Percentiles rank a stretch among this genome's conserved stretches.
phyloP scores from a whole-genome alignment of 2,329 filamentous ascomycete genomes.

The Tolypocladium amazonense region DNA sequence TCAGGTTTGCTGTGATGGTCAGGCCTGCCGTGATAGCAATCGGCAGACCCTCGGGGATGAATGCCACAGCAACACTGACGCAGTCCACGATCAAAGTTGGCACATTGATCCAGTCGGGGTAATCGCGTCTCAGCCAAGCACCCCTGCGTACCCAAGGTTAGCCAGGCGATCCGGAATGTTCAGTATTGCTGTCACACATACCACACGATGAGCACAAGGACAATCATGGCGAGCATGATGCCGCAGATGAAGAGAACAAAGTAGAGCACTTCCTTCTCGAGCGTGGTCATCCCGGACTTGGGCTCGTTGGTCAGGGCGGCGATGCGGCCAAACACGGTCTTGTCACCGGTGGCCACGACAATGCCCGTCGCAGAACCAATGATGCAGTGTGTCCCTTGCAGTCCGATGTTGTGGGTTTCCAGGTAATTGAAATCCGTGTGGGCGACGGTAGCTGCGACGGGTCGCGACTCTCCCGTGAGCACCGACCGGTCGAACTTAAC shows the following conservation, averaged over 20 bases:
- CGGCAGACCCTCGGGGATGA: conserved; percentile 65
- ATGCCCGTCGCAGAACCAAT: conserved; percentile 56
- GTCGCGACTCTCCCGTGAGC: conserved; percentile 57
- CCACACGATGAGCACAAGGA: conserved; percentile 57
- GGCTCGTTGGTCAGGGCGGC: conserved; percentile 62
- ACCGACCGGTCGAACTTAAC: conserved; percentile 64
- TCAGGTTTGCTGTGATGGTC: conserved; percentile 66
- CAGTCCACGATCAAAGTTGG: conserved; percentile 62
- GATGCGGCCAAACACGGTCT: conserved; percentile 66
- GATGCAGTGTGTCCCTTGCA: conserved; percentile 72
- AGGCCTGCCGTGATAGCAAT: conserved; percentile 60
- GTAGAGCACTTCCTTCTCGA: conserved; percentile 62
- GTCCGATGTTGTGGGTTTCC: conserved; percentile 64
- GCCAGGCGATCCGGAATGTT: background rate
- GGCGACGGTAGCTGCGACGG: conserved; percentile 53
- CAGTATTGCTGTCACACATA: conserved; percentile 19
- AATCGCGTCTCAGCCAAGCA: conserved; percentile 53
- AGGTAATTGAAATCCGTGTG: conserved; percentile 63
- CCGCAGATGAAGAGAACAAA: conserved; percentile 62
- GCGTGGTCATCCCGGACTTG: conserved; percentile 54
- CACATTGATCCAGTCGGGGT: conserved; percentile 64
- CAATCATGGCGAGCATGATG: conserved; percentile 56
- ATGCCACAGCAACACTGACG: conserved; percentile 62
- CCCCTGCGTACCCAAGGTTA: conserved; percentile 35
- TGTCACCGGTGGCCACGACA: conserved; percentile 61